phyloP scores from a whole-genome alignment of 176 grass and related monocot species.

The sorghum (Sorghum bicolor) region DNA sequence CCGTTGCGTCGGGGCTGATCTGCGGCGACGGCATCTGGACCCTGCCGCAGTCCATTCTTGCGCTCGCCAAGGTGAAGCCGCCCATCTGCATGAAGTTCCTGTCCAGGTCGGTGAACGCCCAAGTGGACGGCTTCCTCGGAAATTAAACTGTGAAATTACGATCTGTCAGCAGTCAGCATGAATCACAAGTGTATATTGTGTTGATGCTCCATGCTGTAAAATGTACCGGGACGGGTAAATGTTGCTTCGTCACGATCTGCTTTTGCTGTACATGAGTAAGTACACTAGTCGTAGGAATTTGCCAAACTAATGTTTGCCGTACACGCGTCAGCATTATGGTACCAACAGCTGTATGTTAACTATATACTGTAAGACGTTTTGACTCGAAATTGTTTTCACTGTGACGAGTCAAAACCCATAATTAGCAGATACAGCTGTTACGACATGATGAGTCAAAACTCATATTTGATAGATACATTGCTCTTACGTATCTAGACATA shows the following conservation, averaged over 20 bases:
- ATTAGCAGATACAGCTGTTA: too few relatives aligned
- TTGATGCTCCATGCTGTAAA: not conserved
- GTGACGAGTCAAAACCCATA: too few relatives aligned
- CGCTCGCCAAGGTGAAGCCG: constrained; percentile 52
- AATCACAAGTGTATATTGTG: not conserved
- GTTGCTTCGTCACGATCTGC: not conserved
- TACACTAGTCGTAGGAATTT: not conserved
- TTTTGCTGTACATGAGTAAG: not conserved
- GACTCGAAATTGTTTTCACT: too few relatives aligned
- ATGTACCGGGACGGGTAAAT: not conserved
- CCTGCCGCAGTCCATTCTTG: constrained; percentile 38
- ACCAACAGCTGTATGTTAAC: not conserved
- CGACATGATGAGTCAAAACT: too few relatives aligned
- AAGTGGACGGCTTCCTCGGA: constrained; percentile 35
- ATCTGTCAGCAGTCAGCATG: not conserved
- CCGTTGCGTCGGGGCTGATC: constrained; percentile 40
- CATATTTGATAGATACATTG: too few relatives aligned
- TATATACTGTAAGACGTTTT: too few relatives aligned
- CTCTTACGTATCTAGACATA: too few relatives aligned
- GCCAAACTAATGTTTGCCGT: not conserved
- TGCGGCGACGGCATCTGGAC: constrained; percentile 52
- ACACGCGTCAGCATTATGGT: not conserved
- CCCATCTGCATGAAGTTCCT: constrained; percentile 64
- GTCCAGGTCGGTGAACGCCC: constrained; percentile 35
- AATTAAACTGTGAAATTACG: constrained; percentile 1